Conservation (phyloP, 2,329 filamentous ascomycete species). For the Trichoderma atroviride region DNA sequence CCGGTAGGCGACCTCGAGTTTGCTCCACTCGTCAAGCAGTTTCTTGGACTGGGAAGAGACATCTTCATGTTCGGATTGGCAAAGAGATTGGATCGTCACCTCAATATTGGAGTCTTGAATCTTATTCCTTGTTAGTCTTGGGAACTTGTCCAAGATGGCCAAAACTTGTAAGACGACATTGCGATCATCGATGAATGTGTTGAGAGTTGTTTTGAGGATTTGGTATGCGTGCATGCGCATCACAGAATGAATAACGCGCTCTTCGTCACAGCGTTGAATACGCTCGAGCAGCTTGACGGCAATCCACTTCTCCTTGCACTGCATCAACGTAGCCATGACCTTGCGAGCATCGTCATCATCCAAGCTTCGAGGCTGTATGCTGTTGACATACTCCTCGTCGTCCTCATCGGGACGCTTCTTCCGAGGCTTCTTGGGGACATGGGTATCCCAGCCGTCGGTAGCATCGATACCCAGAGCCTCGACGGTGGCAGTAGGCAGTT, state of each 20-base stretch:
- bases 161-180: slow-evolving; percentile 89
- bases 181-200: slow-evolving; percentile 83
- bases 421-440: slow-evolving; percentile 83
- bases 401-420: slow-evolving; percentile 92
- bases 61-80: slow-evolving; percentile 68
- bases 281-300: slow-evolving; percentile 90
- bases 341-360: slow-evolving; percentile 85
- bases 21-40: slow-evolving; percentile 83
- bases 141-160: slow-evolving; percentile 85
- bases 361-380: slow-evolving; percentile 76
- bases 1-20: slow-evolving; percentile 85
- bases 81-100: slow-evolving; percentile 71
- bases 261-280: slow-evolving; percentile 84
- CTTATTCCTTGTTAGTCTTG: slow-evolving; percentile 92
- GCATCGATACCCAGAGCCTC: slow-evolving; percentile 96
- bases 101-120: slow-evolving; percentile 97
- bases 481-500: slow-evolving; percentile 84
- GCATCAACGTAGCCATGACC: slow-evolving; percentile 95
- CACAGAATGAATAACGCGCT: slow-evolving; percentile 82
- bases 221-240: slow-evolving; percentile 97
- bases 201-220: slow-evolving; percentile 85
- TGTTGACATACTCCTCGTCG: slow-evolving; percentile 94
- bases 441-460: slow-evolving; percentile 86
- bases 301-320: slow-evolving; percentile 99
- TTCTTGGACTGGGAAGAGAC: slow-evolving; percentile 71